phyloP scores from a whole-genome alignment of 2,329 filamentous ascomycete genomes.

The Domatiomyces catenatus region DNA sequence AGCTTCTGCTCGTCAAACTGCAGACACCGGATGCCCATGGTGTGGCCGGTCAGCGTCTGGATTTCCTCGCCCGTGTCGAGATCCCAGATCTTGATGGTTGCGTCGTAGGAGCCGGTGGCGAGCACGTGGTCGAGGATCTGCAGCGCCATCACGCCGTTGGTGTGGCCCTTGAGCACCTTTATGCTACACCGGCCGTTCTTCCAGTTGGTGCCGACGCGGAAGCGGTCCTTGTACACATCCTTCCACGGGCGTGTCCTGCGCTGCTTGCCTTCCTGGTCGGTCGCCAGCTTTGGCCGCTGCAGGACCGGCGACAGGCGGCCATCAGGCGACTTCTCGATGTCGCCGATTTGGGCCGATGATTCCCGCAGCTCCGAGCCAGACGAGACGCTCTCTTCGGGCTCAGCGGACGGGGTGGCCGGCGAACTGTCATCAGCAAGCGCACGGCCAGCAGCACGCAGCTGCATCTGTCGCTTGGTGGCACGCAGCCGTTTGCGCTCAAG shows the following conservation, averaged over 20 bases:
- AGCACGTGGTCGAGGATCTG: slow-evolving; percentile 80
- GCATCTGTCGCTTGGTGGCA: slow-evolving; percentile 74
- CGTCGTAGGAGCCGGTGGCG: slow-evolving; percentile 87
- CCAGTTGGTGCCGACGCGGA: slow-evolving; percentile 95
- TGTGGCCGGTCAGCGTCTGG: slow-evolving; percentile 71
- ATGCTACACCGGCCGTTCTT: slow-evolving; percentile 81
- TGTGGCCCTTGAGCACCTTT: slow-evolving; percentile 71
- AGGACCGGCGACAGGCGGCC: slow-evolving; percentile 5
- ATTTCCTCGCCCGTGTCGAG: slow-evolving; percentile 74
- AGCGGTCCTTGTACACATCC: slow-evolving; percentile 87
- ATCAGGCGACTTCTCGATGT: slow-evolving; percentile 6
- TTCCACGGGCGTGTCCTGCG: slow-evolving; percentile 59
- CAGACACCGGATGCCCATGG: slow-evolving; percentile 66
- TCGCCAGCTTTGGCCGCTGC: slow-evolving; percentile 3
- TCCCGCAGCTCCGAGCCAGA: background rate
- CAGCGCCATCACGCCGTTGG: slow-evolving; percentile 68
- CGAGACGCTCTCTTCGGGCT: background rate
- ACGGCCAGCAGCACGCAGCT: slow-evolving; percentile 48
- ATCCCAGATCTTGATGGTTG: slow-evolving; percentile 92
- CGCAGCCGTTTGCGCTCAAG: slow-evolving; percentile 76
- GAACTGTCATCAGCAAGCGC: slow-evolving; percentile 38
- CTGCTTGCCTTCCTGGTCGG: background rate
- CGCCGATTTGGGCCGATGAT: background rate
- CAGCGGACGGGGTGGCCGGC: slow-evolving; percentile 34
- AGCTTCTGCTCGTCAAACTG: slow-evolving; percentile 88